A percentile compares a stretch with the other conserved stretches of the same genome.
Conservation (phyloP, 2,329 filamentous ascomycete genomes). For the Pestalotiopsis sp. region DNA sequence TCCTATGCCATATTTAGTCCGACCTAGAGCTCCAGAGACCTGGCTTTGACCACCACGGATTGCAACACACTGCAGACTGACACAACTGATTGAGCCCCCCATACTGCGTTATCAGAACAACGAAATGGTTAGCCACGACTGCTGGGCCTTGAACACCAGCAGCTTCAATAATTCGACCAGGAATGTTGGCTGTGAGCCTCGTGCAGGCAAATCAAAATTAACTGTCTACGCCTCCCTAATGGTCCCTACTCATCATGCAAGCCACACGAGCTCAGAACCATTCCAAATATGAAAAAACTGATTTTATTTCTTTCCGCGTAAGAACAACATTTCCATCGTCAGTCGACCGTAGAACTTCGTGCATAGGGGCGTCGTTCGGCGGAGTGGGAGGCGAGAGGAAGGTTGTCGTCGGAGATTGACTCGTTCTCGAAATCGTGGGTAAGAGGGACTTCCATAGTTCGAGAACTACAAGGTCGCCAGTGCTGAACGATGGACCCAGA, state of each 20-base stretch:
- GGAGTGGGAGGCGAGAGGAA: slow-evolving; percentile 5
- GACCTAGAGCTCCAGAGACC: too few species aligned
- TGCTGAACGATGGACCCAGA: slow-evolving; percentile 10
- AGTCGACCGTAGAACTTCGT: slow-evolving; percentile 25
- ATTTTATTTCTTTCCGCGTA: slow-evolving; percentile 40
- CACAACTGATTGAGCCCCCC: too few species aligned
- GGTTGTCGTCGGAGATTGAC: slow-evolving; percentile 16
- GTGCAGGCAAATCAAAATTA: slow-evolving; percentile 32
- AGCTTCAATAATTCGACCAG: slow-evolving; percentile 22
- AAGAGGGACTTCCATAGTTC: slow-evolving; percentile 18
- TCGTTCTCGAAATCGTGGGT: slow-evolving; percentile 28
- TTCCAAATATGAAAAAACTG: slow-evolving; percentile 38
- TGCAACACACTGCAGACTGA: too few species aligned
- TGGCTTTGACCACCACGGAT: too few species aligned
- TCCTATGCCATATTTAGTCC: too few species aligned
- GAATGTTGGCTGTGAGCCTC: slow-evolving; percentile 26
- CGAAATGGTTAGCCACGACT: neutral
- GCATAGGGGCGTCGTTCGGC: slow-evolving; percentile 16
- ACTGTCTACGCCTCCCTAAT: slow-evolving; percentile 34
- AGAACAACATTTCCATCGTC: slow-evolving; percentile 34
- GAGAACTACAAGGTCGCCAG: slow-evolving; percentile 12
- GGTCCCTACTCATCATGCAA: slow-evolving; percentile 24
- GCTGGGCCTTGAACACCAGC: neutral
- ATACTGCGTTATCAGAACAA: neutral
- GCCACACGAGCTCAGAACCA: slow-evolving; percentile 25